phyloP scores from a whole-genome alignment of 2,329 filamentous ascomycete species.

The Cladosporium colombiae region DNA sequence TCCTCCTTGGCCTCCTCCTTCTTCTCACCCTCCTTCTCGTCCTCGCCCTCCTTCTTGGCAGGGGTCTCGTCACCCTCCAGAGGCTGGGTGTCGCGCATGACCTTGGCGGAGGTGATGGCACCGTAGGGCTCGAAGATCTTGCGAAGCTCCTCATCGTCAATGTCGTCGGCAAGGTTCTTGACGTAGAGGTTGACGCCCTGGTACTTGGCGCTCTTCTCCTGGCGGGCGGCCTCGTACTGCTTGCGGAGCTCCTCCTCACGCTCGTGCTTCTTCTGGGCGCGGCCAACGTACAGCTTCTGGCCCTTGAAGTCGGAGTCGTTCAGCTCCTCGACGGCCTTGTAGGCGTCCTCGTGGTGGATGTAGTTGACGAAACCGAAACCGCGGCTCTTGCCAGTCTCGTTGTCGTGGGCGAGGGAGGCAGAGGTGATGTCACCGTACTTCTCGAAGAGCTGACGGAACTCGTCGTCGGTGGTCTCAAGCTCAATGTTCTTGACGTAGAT shows the following conservation, averaged over 20 bases:
- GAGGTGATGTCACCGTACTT: constrained; percentile 93
- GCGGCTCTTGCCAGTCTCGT: constrained; percentile 83
- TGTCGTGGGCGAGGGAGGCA: constrained; percentile 90
- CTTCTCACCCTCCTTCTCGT: constrained; percentile 55
- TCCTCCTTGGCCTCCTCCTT: constrained; percentile 58
- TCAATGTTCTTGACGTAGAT: constrained; percentile 99
- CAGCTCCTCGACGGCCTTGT: constrained; percentile 84
- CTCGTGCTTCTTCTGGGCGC: constrained; percentile 99
- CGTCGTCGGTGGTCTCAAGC: constrained; percentile 80
- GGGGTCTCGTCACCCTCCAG: constrained; percentile 46
- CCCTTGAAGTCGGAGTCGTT: constrained; percentile 90
- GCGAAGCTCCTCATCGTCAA: constrained; percentile 97
- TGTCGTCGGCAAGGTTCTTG: constrained; percentile 96
- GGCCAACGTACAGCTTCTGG: constrained; percentile 95
- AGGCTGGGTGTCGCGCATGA: constrained; percentile 82
- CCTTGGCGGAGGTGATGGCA: constrained; percentile 97
- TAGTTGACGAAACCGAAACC: constrained; percentile 97
- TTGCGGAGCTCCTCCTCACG: constrained; percentile 98
- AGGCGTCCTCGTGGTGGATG: constrained; percentile 83
- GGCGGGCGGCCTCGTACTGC: constrained; percentile 95
- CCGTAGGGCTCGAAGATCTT: constrained; percentile 89
- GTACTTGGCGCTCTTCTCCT: constrained; percentile 99
- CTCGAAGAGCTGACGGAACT: constrained; percentile 93
- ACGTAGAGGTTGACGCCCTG: constrained; percentile 99
- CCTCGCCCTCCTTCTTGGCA: constrained; percentile 42